Percentiles rank a stretch among this genome's conserved stretches.
Evolutionary conservation across 176 grass and related monocot species (phyloP).

Genomic region (Melocanna baccifera): DNA sequence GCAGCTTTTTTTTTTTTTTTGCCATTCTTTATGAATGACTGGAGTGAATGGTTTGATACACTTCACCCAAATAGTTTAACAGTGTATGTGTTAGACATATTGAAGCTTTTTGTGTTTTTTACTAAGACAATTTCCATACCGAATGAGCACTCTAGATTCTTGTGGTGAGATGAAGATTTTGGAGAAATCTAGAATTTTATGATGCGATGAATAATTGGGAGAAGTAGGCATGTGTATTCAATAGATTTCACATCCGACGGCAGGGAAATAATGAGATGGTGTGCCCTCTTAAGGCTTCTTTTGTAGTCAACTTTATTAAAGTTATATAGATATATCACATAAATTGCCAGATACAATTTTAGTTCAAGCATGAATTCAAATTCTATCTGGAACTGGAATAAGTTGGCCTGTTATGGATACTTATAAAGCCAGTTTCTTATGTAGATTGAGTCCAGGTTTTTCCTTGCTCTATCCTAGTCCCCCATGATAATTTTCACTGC

Average conservation of each 20-base stretch:
- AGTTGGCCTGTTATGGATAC: not conserved
- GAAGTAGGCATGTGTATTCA: not conserved
- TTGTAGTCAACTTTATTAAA: not conserved
- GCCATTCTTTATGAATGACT: not conserved
- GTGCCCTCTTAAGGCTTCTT: not conserved
- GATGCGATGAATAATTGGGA: not conserved
- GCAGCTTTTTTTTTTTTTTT: not conserved
- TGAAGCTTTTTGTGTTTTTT: not conserved
- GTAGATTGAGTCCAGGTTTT: constrained; percentile 14
- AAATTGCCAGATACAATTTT: not conserved
- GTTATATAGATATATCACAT: not conserved
- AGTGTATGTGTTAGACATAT: not conserved
- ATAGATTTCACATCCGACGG: not conserved
- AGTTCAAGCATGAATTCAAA: constrained; percentile 11
- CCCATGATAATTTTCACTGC: not conserved
- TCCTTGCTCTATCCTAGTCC: not conserved
- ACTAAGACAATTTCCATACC: not conserved
- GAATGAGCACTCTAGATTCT: not conserved
- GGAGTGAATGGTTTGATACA: not conserved
- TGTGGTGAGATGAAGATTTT: not conserved
- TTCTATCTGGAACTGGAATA: constrained; percentile 15
- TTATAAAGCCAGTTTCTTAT: not conserved
- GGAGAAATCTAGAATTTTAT: not conserved
- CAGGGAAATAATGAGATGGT: not conserved
- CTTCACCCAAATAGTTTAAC: not conserved